These are phyloP conservation scores for Extremus antarcticus DNA, from an alignment of 495 filamentous ascomycete genomes.

Conservation along the genomic window DNA sequence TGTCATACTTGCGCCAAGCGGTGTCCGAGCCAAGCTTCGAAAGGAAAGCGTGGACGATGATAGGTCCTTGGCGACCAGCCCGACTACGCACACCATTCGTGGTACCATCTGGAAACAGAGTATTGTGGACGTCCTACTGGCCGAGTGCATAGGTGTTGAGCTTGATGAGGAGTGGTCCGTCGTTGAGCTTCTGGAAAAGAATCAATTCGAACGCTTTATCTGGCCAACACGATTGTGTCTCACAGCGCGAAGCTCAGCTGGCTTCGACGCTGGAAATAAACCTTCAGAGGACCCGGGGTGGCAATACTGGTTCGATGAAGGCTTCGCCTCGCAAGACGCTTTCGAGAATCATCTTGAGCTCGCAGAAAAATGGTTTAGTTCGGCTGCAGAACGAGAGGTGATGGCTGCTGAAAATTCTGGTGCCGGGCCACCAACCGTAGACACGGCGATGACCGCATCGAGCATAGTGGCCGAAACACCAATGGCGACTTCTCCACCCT, in stretches of 20 bases:
- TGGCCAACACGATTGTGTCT: slow-evolving; percentile 8
- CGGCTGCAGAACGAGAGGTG: slow-evolving; percentile 38
- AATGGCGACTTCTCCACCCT: slow-evolving; percentile 16
- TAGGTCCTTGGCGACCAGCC: neutral
- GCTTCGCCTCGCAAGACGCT: neutral
- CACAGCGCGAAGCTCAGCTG: neutral
- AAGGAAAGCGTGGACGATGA: too few species aligned
- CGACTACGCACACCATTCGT: neutral
- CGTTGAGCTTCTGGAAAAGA: neutral
- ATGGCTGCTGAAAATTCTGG: slow-evolving; percentile 18
- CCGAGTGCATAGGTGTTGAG: neutral
- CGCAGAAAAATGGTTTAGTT: slow-evolving; percentile 58
- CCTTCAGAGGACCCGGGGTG: neutral
- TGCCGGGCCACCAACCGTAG: slow-evolving; percentile 3
- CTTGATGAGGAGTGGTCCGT: neutral
- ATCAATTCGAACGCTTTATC: neutral
- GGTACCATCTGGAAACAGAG: neutral
- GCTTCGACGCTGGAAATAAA: too few species aligned
- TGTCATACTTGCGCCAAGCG: neutral
- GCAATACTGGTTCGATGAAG: slow-evolving; percentile 21
- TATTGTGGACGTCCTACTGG: neutral
- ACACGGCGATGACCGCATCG: neutral
- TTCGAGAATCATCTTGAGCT: slow-evolving; percentile 50
- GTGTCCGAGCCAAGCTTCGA: neutral
- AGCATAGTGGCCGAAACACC: neutral